Evolutionary conservation across 257 asterid species (phyloP), one percentile per base, ranked within the genome.

Genomic region (Fraxinus cuspidata): DNA sequence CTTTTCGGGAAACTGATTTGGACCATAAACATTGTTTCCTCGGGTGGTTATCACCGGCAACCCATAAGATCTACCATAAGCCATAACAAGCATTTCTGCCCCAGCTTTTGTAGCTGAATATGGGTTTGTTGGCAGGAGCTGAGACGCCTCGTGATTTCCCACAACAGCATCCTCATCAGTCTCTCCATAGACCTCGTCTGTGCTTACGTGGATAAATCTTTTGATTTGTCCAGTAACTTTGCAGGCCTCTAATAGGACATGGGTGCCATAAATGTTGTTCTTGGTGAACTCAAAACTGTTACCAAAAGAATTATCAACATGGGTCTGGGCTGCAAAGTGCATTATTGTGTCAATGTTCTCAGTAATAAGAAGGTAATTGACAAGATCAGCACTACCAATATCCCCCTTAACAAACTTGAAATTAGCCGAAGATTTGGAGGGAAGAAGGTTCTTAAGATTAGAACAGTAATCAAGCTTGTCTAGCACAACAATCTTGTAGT

Each of bases 301-400:
- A n/a, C n/a, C n/a, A n/a, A 94, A 94, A 1, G 98, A 94, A 79
- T 94, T 94, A 82, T 94, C 98, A 18, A 94, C 98, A 72, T 94
- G 98, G 80, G 98, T 94, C 77, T 94, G 99, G 31, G 99, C 99
- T n/a, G 99, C 99, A 84, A 94, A 94, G 86, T 94, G 99, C 99
- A 94, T 94, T 35, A 94, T 94, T 10, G 99, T 94, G 89, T 94
- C 99, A 19, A 94, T 94, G 82, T 91, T 88, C 87, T 94, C 99
- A 0, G 99, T 87, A 72, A 91, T 89, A 77, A 94, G 99, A 75
- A 94, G 94, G 86, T 94, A 92, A 88, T 94, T 92, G 74, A 94
- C 99, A 77, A 94, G 99, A 85, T 94, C 99, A 12, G 97, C 99
- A 79, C 99, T 94, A 69, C 81, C 97, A 13, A 94, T 94, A 76